Evolutionary conservation across 352 stramenopile genomes (phyloP).

Genomic region (Globisporangium splendens): DNA sequence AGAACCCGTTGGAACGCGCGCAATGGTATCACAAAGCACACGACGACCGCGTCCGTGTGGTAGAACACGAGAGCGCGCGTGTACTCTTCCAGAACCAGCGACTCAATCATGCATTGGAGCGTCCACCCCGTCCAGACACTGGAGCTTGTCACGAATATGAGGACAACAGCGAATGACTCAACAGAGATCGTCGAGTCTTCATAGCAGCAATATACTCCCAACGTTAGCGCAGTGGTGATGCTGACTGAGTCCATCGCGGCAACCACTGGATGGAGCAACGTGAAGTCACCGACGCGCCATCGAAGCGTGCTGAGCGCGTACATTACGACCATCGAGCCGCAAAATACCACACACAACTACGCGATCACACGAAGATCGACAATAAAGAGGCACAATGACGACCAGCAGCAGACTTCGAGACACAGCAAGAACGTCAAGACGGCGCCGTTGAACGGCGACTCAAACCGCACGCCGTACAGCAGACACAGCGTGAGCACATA

Average conservation of each 20-base stretch:
- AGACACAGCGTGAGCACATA: conserved; percentile 16
- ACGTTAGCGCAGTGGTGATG: not conserved
- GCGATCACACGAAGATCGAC: conserved; percentile 3
- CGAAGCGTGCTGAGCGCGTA: conserved; percentile 4
- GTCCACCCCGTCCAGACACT: conserved; percentile 9
- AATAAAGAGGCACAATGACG: not conserved
- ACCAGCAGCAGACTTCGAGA: conserved; percentile 3
- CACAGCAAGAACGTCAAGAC: conserved; percentile 12
- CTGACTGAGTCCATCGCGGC: not conserved
- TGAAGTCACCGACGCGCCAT: not conserved
- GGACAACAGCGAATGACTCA: not conserved
- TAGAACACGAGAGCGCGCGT: conserved; percentile 8
- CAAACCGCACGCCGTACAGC: conserved; percentile 20
- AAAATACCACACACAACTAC: not conserved
- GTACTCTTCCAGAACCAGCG: conserved; percentile 11
- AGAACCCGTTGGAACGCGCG: not conserved
- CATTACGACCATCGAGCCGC: not conserved
- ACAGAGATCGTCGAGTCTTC: conserved; percentile 1
- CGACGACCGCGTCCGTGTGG: conserved; percentile 9
- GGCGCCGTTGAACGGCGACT: conserved; percentile 13
- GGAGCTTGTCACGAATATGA: not conserved
- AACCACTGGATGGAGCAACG: conserved; percentile 9
- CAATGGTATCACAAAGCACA: conserved; percentile 3
- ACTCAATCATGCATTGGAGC: conserved; percentile 10
- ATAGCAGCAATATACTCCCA: conserved; percentile 1